A percentile compares a stretch with the other conserved stretches of the same genome.
Evolutionary conservation across 495 filamentous ascomycete species (phyloP).

Genomic region (Durotheca rogersii): DNA sequence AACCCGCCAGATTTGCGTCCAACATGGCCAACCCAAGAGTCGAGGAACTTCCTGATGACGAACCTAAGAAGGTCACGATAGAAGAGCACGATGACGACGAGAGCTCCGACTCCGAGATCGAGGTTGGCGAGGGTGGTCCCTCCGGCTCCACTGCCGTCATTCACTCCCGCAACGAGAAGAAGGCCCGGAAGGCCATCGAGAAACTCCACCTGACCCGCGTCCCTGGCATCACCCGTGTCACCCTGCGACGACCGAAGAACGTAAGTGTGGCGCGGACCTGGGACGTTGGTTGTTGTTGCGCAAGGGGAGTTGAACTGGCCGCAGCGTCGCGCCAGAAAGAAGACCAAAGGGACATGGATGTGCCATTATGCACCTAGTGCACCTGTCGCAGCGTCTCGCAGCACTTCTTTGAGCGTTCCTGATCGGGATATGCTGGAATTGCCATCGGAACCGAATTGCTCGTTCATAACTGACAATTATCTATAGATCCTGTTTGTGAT

Average conservation of each 20-base stretch:
- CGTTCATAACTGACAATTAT: conserved; percentile 29
- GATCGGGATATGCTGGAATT: too few relatives aligned
- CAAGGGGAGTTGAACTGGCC: not conserved
- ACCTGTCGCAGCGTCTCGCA: too few relatives aligned
- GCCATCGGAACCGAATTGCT: not conserved
- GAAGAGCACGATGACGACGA: conserved; percentile 75
- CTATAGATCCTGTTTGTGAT: conserved; percentile 96
- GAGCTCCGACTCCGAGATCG: conserved; percentile 73
- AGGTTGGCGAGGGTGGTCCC: conserved; percentile 69
- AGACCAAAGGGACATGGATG: too few relatives aligned
- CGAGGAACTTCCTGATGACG: conserved; percentile 94
- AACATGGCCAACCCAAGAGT: conserved; percentile 97
- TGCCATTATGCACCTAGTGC: too few relatives aligned
- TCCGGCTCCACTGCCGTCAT: conserved; percentile 83
- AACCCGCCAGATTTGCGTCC: conserved; percentile 32
- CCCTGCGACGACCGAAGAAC: conserved; percentile 96
- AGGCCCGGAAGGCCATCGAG: conserved; percentile 95
- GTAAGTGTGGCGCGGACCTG: too few relatives aligned
- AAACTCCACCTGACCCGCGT: conserved; percentile 97
- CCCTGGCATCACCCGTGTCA: conserved; percentile 95
- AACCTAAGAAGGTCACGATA: conserved; percentile 71
- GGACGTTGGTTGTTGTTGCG: not conserved
- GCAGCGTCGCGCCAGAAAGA: too few relatives aligned
- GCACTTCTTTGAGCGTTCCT: too few relatives aligned
- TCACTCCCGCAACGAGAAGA: conserved; percentile 99